phyloP scores from a whole-genome alignment of 2,329 filamentous ascomycete genomes.

The Exophiala sp. region DNA sequence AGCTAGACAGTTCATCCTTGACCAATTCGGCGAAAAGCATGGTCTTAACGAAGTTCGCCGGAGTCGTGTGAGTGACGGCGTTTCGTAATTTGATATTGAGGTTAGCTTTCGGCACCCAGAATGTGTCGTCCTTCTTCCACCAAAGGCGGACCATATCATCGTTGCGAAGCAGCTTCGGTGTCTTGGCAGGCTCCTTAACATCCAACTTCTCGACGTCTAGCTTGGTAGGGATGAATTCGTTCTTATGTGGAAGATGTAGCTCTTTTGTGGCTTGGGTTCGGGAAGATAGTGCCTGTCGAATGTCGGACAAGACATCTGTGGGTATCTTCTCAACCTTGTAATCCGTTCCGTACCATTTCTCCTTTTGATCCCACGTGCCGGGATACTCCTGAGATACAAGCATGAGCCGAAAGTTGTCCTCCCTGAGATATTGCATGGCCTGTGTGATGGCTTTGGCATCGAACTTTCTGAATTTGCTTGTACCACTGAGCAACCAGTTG shows the following conservation, averaged over 20 bases:
- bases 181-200: conserved; percentile 67
- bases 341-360: conserved; percentile 98
- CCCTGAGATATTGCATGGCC: conserved; percentile 68
- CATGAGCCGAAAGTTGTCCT: conserved; percentile 85
- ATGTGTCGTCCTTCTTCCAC: conserved; percentile 98
- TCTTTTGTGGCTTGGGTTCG: conserved; percentile 61
- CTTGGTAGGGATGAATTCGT: conserved; percentile 92
- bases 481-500: conserved; percentile 81
- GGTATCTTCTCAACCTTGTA: conserved; percentile 81
- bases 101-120: conserved; percentile 96
- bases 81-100: conserved; percentile 77
- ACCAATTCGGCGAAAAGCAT: conserved; percentile 82
- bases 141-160: conserved; percentile 77
- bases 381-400: conserved; percentile 81
- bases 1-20: conserved; percentile 83
- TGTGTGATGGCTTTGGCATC: conserved; percentile 72
- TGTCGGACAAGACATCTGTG: conserved; percentile 66
- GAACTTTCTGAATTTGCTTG: conserved; percentile 73
- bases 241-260: conserved; percentile 83
- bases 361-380: conserved; percentile 78
- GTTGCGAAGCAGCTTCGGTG: conserved; percentile 79
- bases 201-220: conserved; percentile 95
- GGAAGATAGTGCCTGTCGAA: conserved; percentile 62
- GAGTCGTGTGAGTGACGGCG: conserved; percentile 73
- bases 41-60: conserved; percentile 73